Percentiles rank a stretch among this genome's conserved stretches.
Conservation (phyloP, 148 eudicot species). For the Cornus suecica region DNA sequence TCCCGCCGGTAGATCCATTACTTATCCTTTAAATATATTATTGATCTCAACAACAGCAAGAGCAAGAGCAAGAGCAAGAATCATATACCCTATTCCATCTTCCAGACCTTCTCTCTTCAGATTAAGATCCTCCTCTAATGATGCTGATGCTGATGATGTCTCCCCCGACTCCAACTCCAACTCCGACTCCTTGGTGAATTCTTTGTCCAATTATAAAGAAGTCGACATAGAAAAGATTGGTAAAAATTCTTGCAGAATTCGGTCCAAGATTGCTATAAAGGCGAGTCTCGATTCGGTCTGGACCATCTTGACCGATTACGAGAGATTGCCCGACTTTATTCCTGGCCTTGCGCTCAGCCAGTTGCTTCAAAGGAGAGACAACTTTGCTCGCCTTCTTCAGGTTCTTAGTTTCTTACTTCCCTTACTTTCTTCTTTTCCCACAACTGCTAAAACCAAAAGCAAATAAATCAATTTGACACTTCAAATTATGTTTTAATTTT, state of each 20-base stretch:
- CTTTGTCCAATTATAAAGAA: background rate
- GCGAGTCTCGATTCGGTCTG: constrained; percentile 54
- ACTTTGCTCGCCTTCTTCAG: constrained; percentile 64
- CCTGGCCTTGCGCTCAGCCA: constrained; percentile 63
- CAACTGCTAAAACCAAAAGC: no score
- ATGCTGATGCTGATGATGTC: constrained; percentile 1
- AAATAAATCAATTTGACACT: no score
- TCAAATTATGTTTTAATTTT: no score
- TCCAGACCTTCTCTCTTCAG: background rate
- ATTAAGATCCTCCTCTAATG: background rate
- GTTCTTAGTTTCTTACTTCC: constrained; percentile 16
- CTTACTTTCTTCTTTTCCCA: no score
- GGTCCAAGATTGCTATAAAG: constrained; percentile 32
- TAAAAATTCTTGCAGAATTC: constrained; percentile 49
- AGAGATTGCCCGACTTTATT: constrained; percentile 58
- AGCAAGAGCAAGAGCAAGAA: background rate
- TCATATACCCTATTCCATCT: background rate
- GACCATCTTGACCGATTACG: constrained; percentile 63
- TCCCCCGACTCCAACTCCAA: background rate
- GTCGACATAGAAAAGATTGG: constrained; percentile 35
- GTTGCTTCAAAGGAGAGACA: constrained; percentile 47
- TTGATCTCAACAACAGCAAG: no score
- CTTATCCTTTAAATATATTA: background rate
- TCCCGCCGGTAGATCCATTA: background rate
- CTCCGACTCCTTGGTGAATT: background rate